Percentiles rank a stretch among this genome's conserved stretches.
These are phyloP conservation scores for Yamadazyma diddensiae DNA, from an alignment of 1,139 yeast genomes.

Conservation along the genomic window DNA sequence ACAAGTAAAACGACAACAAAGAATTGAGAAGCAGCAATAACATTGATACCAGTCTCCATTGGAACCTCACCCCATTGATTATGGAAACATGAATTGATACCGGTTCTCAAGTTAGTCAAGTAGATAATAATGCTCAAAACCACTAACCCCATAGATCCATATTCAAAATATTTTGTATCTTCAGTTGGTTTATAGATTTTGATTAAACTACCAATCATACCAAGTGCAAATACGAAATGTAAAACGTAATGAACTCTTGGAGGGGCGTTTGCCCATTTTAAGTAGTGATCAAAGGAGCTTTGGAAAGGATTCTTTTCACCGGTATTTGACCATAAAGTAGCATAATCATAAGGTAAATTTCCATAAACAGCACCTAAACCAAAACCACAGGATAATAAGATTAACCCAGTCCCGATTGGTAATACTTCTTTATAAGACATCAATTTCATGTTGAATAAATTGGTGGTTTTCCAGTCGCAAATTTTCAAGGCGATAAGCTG, in stretches of 20 bases:
- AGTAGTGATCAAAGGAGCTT: conserved; percentile 69
- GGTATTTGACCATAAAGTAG: conserved; percentile 63
- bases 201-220: conserved; percentile 68
- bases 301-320: conserved; percentile 55
- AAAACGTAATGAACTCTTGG: conserved; percentile 55
- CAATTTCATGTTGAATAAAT: conserved; percentile 12
- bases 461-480: too few species aligned
- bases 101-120: conserved; percentile 81
- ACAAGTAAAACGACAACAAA: conserved; percentile 68
- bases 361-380: conserved; percentile 76
- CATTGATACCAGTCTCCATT: conserved; percentile 80
- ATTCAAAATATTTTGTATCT: conserved; percentile 84
- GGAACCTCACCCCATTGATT: conserved; percentile 96
- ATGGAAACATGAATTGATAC: conserved; percentile 63
- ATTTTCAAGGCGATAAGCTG: too few species aligned
- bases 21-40: conserved; percentile 85
- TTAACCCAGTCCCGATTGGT: conserved; percentile 49
- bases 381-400: conserved; percentile 59
- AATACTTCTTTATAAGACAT: conserved; percentile 44
- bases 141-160: conserved; percentile 72
- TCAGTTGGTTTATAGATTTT: conserved; percentile 84
- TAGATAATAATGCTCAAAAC: conserved; percentile 75
- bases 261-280: conserved; percentile 67
- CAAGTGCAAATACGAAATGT: conserved; percentile 58
- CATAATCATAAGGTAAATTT: conserved; percentile 79